Conservation (phyloP, 495 filamentous ascomycete species). For the Lasiosphaeria ovina region DNA sequence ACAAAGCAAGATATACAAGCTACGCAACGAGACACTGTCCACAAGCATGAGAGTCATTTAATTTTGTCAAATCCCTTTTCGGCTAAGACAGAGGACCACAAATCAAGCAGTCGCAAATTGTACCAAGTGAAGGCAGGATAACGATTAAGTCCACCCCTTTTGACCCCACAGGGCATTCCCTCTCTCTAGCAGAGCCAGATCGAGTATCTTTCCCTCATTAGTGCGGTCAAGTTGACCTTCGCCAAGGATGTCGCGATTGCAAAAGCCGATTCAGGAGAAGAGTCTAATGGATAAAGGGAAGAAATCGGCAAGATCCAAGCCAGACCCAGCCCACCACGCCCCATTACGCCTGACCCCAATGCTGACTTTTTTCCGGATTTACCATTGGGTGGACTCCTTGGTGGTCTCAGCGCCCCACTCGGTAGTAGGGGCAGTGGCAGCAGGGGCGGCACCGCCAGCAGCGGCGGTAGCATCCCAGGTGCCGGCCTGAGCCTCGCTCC, state of each 20-base stretch:
- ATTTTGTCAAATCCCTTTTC: neutral
- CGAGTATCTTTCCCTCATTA: constrained; percentile 98
- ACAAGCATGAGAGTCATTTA: neutral
- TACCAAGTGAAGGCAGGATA: constrained; percentile 43
- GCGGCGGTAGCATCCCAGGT: constrained; percentile 66
- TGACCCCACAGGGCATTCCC: constrained; percentile 92
- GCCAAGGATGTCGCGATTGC: constrained; percentile 25
- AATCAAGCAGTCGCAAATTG: constrained; percentile 15
- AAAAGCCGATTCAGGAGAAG: constrained; percentile 20
- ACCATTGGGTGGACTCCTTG: constrained; percentile 61
- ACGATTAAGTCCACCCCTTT: constrained; percentile 55
- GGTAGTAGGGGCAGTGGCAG: constrained; percentile 47
- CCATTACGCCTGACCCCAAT: constrained; percentile 31
- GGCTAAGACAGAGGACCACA: neutral
- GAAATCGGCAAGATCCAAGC: constrained; percentile 24
- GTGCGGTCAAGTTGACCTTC: constrained; percentile 61
- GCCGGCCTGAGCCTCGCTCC: constrained; percentile 54
- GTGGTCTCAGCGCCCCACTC: constrained; percentile 68
- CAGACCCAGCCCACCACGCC: constrained; percentile 23
- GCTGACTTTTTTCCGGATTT: constrained; percentile 33
- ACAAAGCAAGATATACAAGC: too few relatives aligned
- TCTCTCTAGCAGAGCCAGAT: constrained; percentile 49
- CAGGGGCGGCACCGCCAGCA: constrained; percentile 20
- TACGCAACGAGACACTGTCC: neutral
- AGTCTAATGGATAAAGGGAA: constrained; percentile 22